A percentile compares a stretch with the other conserved stretches of the same genome.
These are phyloP conservation scores for Xerocomellus intermedius DNA, from an alignment of 768 basidiomycete species.

Conservation along the genomic window DNA sequence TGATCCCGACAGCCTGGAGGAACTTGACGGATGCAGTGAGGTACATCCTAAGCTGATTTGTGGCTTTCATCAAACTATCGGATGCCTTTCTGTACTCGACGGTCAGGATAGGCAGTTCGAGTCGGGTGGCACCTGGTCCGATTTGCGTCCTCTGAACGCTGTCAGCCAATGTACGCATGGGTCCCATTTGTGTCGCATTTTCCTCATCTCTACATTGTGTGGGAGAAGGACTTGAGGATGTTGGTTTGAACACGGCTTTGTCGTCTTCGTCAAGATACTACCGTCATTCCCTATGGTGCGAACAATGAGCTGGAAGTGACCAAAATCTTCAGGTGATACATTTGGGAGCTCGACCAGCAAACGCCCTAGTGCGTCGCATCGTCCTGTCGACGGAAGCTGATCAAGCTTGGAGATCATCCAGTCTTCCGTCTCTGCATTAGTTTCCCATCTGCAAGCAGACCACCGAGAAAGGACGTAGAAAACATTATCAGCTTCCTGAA, in stretches of 20 bases:
- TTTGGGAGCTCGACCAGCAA: neutral
- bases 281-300: too few relatives aligned
- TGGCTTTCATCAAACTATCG: neutral
- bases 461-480: neutral
- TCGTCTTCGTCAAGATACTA: too few relatives aligned
- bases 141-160: neutral
- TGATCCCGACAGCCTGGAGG: constrained; percentile 5
- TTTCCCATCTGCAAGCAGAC: neutral
- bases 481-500: neutral
- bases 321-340: neutral
- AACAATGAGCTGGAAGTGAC: neutral
- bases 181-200: too few relatives aligned
- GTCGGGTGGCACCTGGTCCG: neutral
- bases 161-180: neutral
- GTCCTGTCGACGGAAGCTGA: neutral
- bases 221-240: too few relatives aligned
- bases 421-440: neutral
- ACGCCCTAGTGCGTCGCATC: constrained; percentile 4
- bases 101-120: constrained; percentile 5
- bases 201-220: too few relatives aligned
- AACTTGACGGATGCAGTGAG: constrained; percentile 8
- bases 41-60: constrained; percentile 8
- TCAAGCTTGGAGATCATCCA: neutral
- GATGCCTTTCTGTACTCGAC: constrained; percentile 3
- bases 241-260: too few relatives aligned